phyloP scores from a whole-genome alignment of 306 rosid genomes.

The Vigna nakashimae region DNA sequence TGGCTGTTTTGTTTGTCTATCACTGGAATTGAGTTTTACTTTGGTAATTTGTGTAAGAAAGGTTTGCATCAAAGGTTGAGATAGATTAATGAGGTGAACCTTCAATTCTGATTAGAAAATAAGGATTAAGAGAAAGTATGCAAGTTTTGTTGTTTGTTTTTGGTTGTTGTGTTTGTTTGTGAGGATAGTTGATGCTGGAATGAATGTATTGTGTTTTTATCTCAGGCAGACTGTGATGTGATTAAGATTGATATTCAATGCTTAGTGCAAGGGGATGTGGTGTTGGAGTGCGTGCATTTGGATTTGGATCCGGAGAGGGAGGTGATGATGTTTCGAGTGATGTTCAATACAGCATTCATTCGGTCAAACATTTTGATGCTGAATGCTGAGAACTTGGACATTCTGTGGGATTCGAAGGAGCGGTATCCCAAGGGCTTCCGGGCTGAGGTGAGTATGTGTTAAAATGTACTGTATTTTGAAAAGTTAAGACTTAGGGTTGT shows the following conservation, averaged over 20 bases:
- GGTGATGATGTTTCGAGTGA: slow-evolving; percentile 96
- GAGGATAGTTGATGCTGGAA: slow-evolving; percentile 38
- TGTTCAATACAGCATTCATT: slow-evolving; percentile 95
- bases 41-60: background rate
- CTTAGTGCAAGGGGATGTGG: slow-evolving; percentile 98
- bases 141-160: background rate
- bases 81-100: background rate
- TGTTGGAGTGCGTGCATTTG: slow-evolving; percentile 93
- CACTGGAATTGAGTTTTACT: background rate
- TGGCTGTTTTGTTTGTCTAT: background rate
- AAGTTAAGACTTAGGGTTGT: slow-evolving; percentile 2
- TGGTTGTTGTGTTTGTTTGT: background rate
- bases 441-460: slow-evolving; percentile 74
- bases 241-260: slow-evolving; percentile 97
- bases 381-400: slow-evolving; percentile 86
- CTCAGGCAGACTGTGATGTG: slow-evolving; percentile 96
- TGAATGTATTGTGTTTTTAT: slow-evolving; percentile 38
- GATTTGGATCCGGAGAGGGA: slow-evolving; percentile 92
- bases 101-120: background rate
- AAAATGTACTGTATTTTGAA: slow-evolving; percentile 36
- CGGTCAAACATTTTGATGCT: slow-evolving; percentile 93
- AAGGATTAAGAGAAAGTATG: background rate
- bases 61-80: background rate
- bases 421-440: slow-evolving; percentile 90
- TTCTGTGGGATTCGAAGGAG: slow-evolving; percentile 95